Conservation (phyloP, 148 eudicot genomes). For the Arctostaphylos glauca region DNA sequence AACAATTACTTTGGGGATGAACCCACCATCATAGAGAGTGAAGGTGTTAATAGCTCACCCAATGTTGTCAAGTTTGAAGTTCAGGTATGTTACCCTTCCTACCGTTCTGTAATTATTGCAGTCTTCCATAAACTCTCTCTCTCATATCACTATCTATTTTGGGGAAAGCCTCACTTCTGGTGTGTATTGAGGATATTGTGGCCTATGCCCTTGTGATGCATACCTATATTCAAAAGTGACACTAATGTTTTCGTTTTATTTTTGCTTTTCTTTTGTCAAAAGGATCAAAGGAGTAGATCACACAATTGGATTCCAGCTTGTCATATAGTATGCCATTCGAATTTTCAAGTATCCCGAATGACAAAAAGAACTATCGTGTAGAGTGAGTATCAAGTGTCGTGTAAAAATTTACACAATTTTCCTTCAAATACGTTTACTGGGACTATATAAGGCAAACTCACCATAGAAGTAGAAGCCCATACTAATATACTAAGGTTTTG, state of each 20-base stretch:
- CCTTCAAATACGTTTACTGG: not conserved
- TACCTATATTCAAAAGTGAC: not conserved
- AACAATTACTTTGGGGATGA: constrained; percentile 70
- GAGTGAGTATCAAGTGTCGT: not conserved
- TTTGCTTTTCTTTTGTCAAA: not conserved
- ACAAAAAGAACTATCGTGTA: no score
- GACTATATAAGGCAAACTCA: not conserved
- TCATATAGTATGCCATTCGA: not conserved
- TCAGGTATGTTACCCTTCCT: constrained; percentile 52
- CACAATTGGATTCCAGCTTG: not conserved
- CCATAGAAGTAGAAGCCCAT: not conserved
- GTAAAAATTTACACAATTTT: not conserved
- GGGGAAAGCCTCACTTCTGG: not conserved
- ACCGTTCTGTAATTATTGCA: not conserved
- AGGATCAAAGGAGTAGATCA: not conserved
- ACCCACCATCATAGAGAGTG: constrained; percentile 59
- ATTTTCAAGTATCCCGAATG: not conserved
- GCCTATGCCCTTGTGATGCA: not conserved
- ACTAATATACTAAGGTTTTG: not conserved
- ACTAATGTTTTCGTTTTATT: not conserved
- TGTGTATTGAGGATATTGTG: not conserved
- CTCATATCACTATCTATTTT: not conserved
- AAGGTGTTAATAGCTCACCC: constrained; percentile 40
- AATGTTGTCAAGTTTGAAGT: constrained; percentile 89
- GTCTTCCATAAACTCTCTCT: not conserved